These are phyloP conservation scores for Physcia stellaris DNA, from an alignment of 495 filamentous ascomycete species.

Conservation along the genomic window DNA sequence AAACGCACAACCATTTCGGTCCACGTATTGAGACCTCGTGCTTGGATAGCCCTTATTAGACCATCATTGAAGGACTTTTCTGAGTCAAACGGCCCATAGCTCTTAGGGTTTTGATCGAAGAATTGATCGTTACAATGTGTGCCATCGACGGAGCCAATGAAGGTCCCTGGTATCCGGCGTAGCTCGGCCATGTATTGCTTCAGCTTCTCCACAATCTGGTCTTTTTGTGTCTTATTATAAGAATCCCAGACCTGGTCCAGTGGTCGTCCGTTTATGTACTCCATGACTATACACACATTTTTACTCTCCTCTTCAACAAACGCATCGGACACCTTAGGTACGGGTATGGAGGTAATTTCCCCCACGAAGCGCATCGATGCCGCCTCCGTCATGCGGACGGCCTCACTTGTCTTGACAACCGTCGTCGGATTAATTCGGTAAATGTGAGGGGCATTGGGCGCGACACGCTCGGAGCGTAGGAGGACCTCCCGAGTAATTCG, in stretches of 20 bases:
- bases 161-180: conserved; percentile 15
- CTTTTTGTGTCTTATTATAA: conserved; percentile 11
- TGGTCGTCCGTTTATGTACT: conserved; percentile 13
- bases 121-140: conserved; percentile 1
- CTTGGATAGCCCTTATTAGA: conserved; percentile 14
- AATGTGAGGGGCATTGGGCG: neutral
- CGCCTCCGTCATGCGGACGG: conserved; percentile 16
- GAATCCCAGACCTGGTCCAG: conserved; percentile 16
- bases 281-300: conserved; percentile 17
- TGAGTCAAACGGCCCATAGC: conserved; percentile 18
- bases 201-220: conserved; percentile 12
- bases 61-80: conserved; percentile 10
- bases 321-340: conserved; percentile 19
- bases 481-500: no score
- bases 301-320: conserved; percentile 11
- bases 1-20: conserved; percentile 7
- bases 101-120: neutral
- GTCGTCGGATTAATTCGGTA: conserved; percentile 5
- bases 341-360: conserved; percentile 17
- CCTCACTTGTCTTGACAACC: conserved; percentile 17
- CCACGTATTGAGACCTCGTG: conserved; percentile 9
- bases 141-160: conserved; percentile 14
- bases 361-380: conserved; percentile 18
- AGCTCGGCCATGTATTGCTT: conserved; percentile 13
- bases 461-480: no score